Percentiles rank a stretch among this genome's conserved stretches.
Evolutionary conservation across 345 rosid species (phyloP).

Genomic region (Pistacia integerrima): DNA sequence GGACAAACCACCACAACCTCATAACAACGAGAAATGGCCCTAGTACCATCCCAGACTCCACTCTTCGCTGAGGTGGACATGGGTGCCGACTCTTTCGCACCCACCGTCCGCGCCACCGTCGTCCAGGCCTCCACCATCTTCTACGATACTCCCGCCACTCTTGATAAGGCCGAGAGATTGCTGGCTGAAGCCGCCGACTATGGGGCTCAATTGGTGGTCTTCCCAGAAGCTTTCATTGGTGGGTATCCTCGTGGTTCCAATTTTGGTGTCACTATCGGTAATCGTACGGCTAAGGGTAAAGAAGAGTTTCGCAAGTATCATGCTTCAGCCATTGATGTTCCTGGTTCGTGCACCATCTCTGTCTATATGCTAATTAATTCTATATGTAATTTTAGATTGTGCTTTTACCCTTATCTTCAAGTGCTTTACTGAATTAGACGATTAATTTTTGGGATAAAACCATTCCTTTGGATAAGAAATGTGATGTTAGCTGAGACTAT

Average conservation of each 20-base stretch:
- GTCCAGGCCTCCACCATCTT: constrained; percentile 91
- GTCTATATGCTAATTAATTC: not conserved
- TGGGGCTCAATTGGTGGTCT: constrained; percentile 86
- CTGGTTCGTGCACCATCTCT: constrained; percentile 44
- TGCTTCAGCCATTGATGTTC: constrained; percentile 83
- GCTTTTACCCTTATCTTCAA: not conserved
- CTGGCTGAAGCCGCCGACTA: constrained; percentile 79
- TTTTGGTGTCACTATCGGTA: constrained; percentile 77
- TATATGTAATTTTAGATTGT: not conserved
- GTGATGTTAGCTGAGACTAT: not conserved
- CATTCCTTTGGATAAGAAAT: not conserved
- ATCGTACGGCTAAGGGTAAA: constrained; percentile 68
- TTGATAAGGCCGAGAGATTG: constrained; percentile 89
- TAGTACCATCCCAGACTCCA: constrained; percentile 47
- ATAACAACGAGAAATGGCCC: constrained; percentile 38
- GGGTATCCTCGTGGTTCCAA: constrained; percentile 91
- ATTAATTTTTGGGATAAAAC: not conserved
- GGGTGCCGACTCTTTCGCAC: constrained; percentile 60
- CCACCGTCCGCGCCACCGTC: constrained; percentile 80
- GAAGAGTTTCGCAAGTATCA: constrained; percentile 91
- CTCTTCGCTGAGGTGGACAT: constrained; percentile 79
- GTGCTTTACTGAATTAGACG: not conserved
- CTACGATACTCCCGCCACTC: constrained; percentile 89
- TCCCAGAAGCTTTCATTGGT: constrained; percentile 94
- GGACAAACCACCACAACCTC: too few species aligned